Percentiles rank a stretch among this genome's conserved stretches.
These are phyloP conservation scores for Coprinellus aureogranulatus DNA, from an alignment of 768 basidiomycete genomes.

Conservation along the genomic window DNA sequence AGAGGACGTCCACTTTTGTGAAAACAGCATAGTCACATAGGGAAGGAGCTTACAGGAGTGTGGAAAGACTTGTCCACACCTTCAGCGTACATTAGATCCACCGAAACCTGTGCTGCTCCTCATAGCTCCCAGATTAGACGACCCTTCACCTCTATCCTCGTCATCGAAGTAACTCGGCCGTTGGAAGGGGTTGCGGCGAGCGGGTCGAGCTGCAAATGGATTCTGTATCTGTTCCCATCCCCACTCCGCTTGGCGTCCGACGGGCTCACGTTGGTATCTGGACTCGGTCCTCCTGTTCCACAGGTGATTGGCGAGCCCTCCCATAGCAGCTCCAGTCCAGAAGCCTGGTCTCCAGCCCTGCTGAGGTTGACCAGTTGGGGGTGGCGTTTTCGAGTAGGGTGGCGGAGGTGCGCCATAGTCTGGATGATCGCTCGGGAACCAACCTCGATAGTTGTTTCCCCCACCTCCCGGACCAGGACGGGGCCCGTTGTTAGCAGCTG, in stretches of 20 bases:
- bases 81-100: conserved; percentile 69
- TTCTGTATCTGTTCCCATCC: conserved; percentile 58
- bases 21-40: too few species aligned
- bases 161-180: conserved; percentile 23
- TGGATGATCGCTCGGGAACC: conserved; percentile 51
- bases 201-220: conserved; percentile 6
- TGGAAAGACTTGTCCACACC: too few species aligned
- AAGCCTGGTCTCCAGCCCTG: conserved; percentile 69
- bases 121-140: conserved; percentile 68
- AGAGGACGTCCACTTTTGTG: too few species aligned
- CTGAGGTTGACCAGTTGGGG: conserved; percentile 19
- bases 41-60: conserved; percentile 1
- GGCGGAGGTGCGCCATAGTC: conserved; percentile 45
- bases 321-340: conserved; percentile 79
- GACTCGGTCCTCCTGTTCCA: conserved; percentile 36
- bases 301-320: conserved; percentile 63
- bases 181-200: conserved; percentile 12
- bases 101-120: conserved; percentile 79
- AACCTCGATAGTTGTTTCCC: conserved; percentile 40
- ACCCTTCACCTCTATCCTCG: conserved; percentile 65
- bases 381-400: conserved; percentile 51
- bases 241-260: conserved; percentile 29
- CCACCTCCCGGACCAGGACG: conserved; percentile 39
- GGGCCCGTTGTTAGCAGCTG: conserved; percentile 29
- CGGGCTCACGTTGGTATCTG: conserved; percentile 24